Conservation (phyloP, 106 monocot species). For the Chionographis japonica region DNA sequence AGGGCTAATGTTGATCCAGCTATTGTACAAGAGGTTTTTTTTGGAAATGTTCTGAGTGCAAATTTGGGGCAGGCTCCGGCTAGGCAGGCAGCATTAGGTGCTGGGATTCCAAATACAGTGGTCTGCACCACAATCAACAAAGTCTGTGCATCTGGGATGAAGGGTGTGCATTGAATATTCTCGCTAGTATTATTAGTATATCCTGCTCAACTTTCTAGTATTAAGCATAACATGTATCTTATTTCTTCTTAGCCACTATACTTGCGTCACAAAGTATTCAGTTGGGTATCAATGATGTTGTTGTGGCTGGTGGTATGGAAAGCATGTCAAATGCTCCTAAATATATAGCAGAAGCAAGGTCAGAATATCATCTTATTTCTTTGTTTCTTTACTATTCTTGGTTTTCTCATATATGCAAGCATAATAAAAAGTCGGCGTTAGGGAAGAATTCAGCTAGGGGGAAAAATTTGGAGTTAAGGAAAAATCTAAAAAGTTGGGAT, state of each 20-base stretch:
- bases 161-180: slow-evolving; percentile 38
- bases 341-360: slow-evolving; percentile 94
- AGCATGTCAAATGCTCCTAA: slow-evolving; percentile 99
- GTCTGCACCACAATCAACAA: slow-evolving; percentile 90
- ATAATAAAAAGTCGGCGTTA: no score
- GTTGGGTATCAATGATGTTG: slow-evolving; percentile 90
- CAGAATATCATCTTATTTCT: neutral
- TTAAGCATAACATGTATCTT: neutral
- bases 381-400: no score
- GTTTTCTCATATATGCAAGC: no score
- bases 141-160: slow-evolving; percentile 99
- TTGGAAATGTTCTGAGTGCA: slow-evolving; percentile 97
- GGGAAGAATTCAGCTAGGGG: no score
- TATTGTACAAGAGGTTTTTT: slow-evolving; percentile 92
- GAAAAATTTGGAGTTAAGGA: no score
- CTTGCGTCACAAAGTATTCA: slow-evolving; percentile 91
- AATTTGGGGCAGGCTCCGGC: slow-evolving; percentile 99
- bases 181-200: neutral
- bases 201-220: neutral
- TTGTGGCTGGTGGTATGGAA: slow-evolving; percentile 98
- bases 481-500: no score
- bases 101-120: slow-evolving; percentile 87
- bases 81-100: slow-evolving; percentile 94
- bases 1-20: slow-evolving; percentile 87
- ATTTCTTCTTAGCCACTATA: slow-evolving; percentile 63